Conservation (phyloP, 345 rosid species). For the Eucalyptus virginea region DNA sequence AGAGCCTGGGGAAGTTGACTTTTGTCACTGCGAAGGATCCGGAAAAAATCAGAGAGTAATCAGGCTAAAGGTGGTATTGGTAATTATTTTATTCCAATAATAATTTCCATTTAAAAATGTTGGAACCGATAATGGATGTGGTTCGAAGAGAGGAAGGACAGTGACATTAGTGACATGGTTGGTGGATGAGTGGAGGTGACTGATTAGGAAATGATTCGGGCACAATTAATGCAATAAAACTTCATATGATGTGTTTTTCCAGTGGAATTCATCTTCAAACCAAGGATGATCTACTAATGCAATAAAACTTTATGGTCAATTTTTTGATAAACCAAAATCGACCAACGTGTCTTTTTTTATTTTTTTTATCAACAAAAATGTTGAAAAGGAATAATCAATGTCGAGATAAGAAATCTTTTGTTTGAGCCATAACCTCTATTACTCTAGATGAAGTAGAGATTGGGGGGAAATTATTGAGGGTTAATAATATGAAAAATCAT, state of each 20-base stretch:
- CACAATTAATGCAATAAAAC: not conserved
- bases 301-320: not conserved
- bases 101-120: too few species aligned
- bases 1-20: not conserved
- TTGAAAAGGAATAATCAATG: not conserved
- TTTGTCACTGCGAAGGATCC: not conserved
- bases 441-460: not conserved
- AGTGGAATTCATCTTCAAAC: not conserved
- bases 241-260: not conserved
- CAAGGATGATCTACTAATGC: not conserved
- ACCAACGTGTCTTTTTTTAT: fast-evolving
- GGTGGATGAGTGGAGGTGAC: not conserved
- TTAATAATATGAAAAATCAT: not conserved
- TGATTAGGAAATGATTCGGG: not conserved
- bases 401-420: not conserved
- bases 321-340: not conserved
- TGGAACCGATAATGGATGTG: not conserved
- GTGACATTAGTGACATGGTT: not conserved
- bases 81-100: too few species aligned
- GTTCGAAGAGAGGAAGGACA: not conserved
- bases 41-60: too few species aligned
- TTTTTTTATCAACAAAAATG: not conserved
- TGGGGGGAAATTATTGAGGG: not conserved
- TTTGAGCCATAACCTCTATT: not conserved
- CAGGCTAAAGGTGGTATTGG: too few species aligned